Percentiles rank a stretch among this genome's conserved stretches.
Conservation (phyloP, 192 early-diverging fungal genomes). For the Paraglomus brasilianum region DNA sequence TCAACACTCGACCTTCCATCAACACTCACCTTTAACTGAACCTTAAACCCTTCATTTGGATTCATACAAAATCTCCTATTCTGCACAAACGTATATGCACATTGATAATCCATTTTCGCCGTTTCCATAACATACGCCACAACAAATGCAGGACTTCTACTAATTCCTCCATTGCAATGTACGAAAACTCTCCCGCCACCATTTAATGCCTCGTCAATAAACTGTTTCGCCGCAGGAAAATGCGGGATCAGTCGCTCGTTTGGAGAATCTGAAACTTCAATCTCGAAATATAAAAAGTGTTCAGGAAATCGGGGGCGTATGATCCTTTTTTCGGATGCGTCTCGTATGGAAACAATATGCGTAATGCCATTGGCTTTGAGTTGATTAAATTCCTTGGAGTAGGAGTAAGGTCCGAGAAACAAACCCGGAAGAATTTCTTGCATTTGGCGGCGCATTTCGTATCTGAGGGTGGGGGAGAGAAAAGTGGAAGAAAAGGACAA, state of each 20-base stretch:
- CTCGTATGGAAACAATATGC: constrained; percentile 77
- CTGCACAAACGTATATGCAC: constrained; percentile 83
- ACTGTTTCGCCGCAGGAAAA: constrained; percentile 62
- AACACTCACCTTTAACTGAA: constrained; percentile 67
- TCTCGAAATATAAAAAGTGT: constrained; percentile 60
- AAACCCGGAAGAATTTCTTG: constrained; percentile 75
- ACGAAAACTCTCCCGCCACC: constrained; percentile 57
- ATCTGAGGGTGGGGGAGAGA: constrained; percentile 31
- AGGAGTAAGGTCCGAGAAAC: constrained; percentile 77
- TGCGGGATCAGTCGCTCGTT: constrained; percentile 82
- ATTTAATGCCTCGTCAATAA: constrained; percentile 52
- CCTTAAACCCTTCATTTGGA: constrained; percentile 78
- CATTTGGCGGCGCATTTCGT: constrained; percentile 80
- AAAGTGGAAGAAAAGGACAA: background rate
- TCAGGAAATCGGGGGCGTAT: constrained; percentile 53
- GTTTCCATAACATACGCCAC: constrained; percentile 88
- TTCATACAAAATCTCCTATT: constrained; percentile 85
- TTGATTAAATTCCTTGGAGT: constrained; percentile 57
- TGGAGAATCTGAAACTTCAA: constrained; percentile 77
- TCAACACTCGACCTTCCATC: too few species aligned
- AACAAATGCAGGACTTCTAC: constrained; percentile 80
- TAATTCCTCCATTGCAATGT: constrained; percentile 80
- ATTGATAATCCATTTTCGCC: constrained; percentile 59
- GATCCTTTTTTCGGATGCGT: constrained; percentile 63
- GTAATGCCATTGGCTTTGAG: constrained; percentile 62